phyloP scores from a whole-genome alignment of 768 basidiomycete genomes.

The Lactarius trivialis region DNA sequence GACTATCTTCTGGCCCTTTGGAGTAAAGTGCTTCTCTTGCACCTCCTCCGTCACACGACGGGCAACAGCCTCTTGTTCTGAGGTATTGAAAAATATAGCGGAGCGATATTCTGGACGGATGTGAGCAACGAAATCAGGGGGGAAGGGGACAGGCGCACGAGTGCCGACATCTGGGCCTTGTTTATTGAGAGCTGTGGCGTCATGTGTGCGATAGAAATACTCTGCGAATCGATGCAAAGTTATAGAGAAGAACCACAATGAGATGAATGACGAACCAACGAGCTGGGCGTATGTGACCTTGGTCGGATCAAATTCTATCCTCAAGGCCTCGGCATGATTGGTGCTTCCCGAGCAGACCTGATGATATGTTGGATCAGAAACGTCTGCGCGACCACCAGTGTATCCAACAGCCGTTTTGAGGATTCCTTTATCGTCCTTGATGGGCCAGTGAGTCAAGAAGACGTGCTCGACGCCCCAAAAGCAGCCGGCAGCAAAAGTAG shows the following conservation, averaged over 20 bases:
- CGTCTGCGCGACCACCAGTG: slow-evolving; percentile 58
- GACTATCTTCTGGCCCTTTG: slow-evolving; percentile 62
- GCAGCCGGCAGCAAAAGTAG: slow-evolving; percentile 58
- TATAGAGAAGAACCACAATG: background rate
- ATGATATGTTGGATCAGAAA: slow-evolving; percentile 56
- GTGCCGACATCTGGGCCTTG: slow-evolving; percentile 76
- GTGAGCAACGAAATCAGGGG: background rate
- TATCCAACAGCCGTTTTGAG: slow-evolving; percentile 72
- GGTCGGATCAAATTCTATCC: slow-evolving; percentile 78
- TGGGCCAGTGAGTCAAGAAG: slow-evolving; percentile 73
- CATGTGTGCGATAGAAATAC: slow-evolving; percentile 93
- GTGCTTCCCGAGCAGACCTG: slow-evolving; percentile 77
- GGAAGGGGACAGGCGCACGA: slow-evolving; percentile 44
- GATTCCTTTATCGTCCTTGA: slow-evolving; percentile 64
- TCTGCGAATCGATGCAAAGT: slow-evolving; percentile 38
- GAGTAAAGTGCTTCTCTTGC: slow-evolving; percentile 74
- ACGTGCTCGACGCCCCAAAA: slow-evolving; percentile 89
- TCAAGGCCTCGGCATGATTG: slow-evolving; percentile 82
- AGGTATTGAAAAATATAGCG: slow-evolving; percentile 75
- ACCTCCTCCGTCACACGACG: slow-evolving; percentile 75
- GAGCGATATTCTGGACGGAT: slow-evolving; percentile 75
- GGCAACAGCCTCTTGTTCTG: slow-evolving; percentile 68
- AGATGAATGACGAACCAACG: slow-evolving; percentile 52
- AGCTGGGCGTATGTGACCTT: slow-evolving; percentile 78
- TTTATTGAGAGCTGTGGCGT: slow-evolving; percentile 75